Evolutionary conservation across 345 rosid species (phyloP).

Genomic region (Syzygium jambos): DNA sequence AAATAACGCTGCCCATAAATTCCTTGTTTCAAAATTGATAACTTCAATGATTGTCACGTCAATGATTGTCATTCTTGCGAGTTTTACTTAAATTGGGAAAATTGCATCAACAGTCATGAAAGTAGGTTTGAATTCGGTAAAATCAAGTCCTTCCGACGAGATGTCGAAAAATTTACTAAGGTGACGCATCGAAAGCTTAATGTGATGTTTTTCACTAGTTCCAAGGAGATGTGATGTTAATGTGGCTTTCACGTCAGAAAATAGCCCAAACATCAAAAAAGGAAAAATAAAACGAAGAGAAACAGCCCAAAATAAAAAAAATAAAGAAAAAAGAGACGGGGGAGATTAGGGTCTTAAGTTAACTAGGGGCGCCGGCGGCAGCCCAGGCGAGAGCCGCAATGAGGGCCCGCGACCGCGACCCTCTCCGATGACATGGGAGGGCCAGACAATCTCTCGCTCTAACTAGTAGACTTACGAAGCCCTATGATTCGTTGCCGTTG

Average conservation of each 20-base stretch:
- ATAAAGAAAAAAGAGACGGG: not conserved
- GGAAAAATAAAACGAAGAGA: fast-evolving
- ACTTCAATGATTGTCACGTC: not conserved
- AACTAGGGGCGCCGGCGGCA: fast-evolving
- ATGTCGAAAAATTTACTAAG: not conserved
- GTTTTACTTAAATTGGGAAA: not conserved
- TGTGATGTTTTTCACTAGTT: not conserved
- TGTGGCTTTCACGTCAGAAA: not conserved
- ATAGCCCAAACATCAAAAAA: not conserved
- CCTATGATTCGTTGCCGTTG: not conserved
- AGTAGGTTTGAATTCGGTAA: not conserved
- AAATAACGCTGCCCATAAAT: not conserved
- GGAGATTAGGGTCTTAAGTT: not conserved
- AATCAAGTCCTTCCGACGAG: not conserved
- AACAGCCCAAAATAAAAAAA: not conserved
- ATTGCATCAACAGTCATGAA: not conserved
- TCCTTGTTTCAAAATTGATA: not conserved
- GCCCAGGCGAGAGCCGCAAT: not conserved
- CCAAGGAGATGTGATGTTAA: not conserved
- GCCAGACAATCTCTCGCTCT: not conserved
- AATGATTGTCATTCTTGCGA: not conserved
- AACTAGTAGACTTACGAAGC: not conserved
- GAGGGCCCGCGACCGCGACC: not conserved
- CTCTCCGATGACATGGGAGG: not conserved
- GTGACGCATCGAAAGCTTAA: not conserved